Evolutionary conservation across 2,329 filamentous ascomycete species (phyloP).

Genomic region (Nothophoma quercina): DNA sequence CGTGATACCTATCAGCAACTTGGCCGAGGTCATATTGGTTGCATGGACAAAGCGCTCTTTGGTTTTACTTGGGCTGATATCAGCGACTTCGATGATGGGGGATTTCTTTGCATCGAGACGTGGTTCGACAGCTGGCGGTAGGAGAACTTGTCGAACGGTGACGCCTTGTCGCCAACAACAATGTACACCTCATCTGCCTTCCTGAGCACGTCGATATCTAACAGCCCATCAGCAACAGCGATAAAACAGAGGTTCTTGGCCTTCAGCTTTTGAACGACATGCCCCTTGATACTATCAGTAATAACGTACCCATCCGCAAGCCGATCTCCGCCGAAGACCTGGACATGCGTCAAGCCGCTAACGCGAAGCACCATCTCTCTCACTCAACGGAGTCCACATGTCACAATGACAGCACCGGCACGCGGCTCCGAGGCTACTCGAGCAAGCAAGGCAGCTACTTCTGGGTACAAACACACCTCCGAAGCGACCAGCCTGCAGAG

Average conservation of each 20-base stretch:
- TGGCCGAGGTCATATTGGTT: slow-evolving; percentile 56
- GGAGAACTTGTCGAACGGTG: slow-evolving; percentile 55
- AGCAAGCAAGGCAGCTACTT: slow-evolving; percentile 58
- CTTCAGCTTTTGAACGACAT: slow-evolving; percentile 55
- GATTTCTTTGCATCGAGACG: slow-evolving; percentile 56
- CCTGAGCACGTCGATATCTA: slow-evolving; percentile 66
- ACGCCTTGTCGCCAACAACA: slow-evolving; percentile 62
- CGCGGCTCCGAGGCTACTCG: slow-evolving; percentile 40
- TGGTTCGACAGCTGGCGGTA: slow-evolving; percentile 51
- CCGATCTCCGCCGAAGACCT: slow-evolving; percentile 62
- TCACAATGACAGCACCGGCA: slow-evolving; percentile 61
- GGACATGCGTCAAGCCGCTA: slow-evolving; percentile 54
- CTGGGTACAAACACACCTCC: slow-evolving; percentile 54
- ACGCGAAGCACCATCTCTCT: slow-evolving; percentile 64
- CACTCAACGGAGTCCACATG: slow-evolving; percentile 60
- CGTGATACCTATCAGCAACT: slow-evolving; percentile 62
- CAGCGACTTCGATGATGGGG: slow-evolving; percentile 49
- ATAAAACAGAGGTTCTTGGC: slow-evolving; percentile 53
- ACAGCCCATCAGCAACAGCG: slow-evolving; percentile 67
- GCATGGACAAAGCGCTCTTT: slow-evolving; percentile 51
- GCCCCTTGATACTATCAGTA: slow-evolving; percentile 59
- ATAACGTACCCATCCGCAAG: slow-evolving; percentile 60
- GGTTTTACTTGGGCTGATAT: too few relatives aligned
- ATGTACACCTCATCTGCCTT: slow-evolving; percentile 63
- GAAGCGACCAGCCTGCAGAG: slow-evolving; percentile 57